Percentiles rank a stretch among this genome's conserved stretches.
Evolutionary conservation across 495 filamentous ascomycete species (phyloP).

Genomic region (Viridothelium virens): DNA sequence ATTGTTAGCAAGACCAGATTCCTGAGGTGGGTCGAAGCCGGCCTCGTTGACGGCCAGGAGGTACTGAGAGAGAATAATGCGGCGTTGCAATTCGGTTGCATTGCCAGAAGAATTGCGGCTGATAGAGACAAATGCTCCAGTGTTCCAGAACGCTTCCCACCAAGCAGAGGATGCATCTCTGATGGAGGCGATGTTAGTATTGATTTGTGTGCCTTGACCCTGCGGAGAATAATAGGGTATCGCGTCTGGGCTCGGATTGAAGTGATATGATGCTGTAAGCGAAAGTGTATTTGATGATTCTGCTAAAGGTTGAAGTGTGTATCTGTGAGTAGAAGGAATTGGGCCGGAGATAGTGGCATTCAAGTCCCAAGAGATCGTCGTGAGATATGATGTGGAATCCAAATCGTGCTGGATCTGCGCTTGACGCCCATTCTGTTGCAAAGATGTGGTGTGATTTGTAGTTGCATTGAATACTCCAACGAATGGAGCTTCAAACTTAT

Average conservation of each 20-base stretch:
- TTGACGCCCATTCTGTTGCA: slow-evolving; percentile 25
- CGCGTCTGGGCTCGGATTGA: slow-evolving; percentile 7
- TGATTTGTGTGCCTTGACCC: not conserved
- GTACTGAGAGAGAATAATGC: slow-evolving; percentile 45
- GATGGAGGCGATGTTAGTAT: slow-evolving; percentile 12
- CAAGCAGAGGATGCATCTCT: slow-evolving; percentile 19
- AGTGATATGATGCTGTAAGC: slow-evolving; percentile 21
- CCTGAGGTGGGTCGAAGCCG: slow-evolving; percentile 30
- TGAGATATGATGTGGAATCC: slow-evolving; percentile 41
- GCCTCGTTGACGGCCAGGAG: slow-evolving; percentile 43
- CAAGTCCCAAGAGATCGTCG: slow-evolving; percentile 36
- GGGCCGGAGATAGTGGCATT: slow-evolving; percentile 34
- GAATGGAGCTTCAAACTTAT: slow-evolving; percentile 36
- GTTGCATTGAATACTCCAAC: slow-evolving; percentile 43
- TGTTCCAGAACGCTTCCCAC: slow-evolving; percentile 42
- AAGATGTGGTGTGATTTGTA: slow-evolving; percentile 37
- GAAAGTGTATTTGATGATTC: slow-evolving; percentile 9
- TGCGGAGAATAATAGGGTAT: not conserved
- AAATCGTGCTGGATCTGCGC: slow-evolving; percentile 43
- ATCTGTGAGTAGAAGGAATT: slow-evolving; percentile 38
- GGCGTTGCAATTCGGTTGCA: slow-evolving; percentile 43
- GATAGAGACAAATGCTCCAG: slow-evolving; percentile 44
- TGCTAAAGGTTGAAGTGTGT: slow-evolving; percentile 32
- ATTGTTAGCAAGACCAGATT: slow-evolving; percentile 47
- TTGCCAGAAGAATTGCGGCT: slow-evolving; percentile 31